Conservation (phyloP, 257 asterid species). For the Solanum stenotomum region DNA sequence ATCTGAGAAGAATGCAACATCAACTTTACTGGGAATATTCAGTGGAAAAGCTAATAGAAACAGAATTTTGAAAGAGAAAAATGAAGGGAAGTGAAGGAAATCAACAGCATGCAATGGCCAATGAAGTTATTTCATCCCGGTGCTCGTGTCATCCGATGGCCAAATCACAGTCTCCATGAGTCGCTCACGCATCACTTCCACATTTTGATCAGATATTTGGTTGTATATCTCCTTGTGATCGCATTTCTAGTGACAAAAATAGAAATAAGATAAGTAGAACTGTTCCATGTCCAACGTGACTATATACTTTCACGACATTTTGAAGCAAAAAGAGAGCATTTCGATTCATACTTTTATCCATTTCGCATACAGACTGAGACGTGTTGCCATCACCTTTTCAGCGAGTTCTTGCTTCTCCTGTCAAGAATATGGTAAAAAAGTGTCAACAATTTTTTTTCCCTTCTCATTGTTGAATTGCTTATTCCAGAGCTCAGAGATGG, state of each 20-base stretch:
- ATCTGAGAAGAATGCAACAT: neutral
- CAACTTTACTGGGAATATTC: neutral
- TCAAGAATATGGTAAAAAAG: neutral
- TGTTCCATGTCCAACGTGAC: neutral
- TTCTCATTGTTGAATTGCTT: neutral
- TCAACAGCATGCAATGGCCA: neutral
- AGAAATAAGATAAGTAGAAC: neutral
- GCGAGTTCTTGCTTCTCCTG: slow-evolving; percentile 80
- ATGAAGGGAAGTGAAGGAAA: neutral
- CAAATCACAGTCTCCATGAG: slow-evolving; percentile 71
- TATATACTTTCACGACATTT: neutral
- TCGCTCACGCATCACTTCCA: slow-evolving; percentile 81
- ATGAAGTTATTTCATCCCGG: slow-evolving; percentile 32
- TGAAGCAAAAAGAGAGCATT: neutral
- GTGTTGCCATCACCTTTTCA: slow-evolving; percentile 87
- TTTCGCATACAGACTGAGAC: slow-evolving; percentile 78
- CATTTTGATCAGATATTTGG: slow-evolving; percentile 70
- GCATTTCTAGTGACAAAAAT: slow-evolving; percentile 37
- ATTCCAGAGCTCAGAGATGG: neutral
- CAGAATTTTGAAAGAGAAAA: neutral
- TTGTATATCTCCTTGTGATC: slow-evolving; percentile 76
- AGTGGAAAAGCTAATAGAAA: neutral
- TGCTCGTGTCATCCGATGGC: slow-evolving; percentile 70
- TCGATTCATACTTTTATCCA: slow-evolving; percentile 64
- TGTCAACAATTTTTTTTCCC: neutral